Evolutionary conservation across 169 alveolate genomes (phyloP), one percentile per base, ranked within the genome.

Genomic region (Cystoisospora suis): DNA sequence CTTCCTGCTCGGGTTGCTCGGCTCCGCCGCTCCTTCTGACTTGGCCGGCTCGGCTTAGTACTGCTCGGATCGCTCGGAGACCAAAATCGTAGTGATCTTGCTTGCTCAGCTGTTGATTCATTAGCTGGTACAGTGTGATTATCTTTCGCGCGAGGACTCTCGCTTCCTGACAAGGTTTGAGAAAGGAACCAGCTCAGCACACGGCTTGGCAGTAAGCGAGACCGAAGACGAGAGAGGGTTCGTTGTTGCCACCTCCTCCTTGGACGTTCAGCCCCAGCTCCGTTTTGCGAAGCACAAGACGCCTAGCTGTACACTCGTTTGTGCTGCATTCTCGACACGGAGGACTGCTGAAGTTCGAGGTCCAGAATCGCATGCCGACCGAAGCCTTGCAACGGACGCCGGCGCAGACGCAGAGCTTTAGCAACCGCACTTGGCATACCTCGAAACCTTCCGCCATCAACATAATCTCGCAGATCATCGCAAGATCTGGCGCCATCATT

Each of bases 41-140:
- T 77, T 97, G 97, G 46, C 99, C 99, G 0, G 99, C 99, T 46
- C 98, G 98, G 93, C 97, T 98, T 89, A 98, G 95, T 88, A 97
- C 99, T 38, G 99, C 96, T 93, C 98, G 97, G 92, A 98, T 97
- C 91, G 99, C 98, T 87, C 99, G 96, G 53, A 98, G 97, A 77
- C 99, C 99, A 97, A 98, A 98, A 96, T 98, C 99, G 93, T 98
- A 98, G 93, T 98, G 99, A 91, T 95, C 96, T 95, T 98, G 97
- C 80, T 97, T 97, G 87, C 98, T 96, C 89, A 97, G 96, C 94
- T 98, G 97, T 93, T 97, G 97, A 65, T 95, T 94, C 98, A 97
- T 97, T 92, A 98, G 95, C 86, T 96, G 97, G 93, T 97, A 98
- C 12, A 97, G 96, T 2, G 98, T 95, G 61, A 97, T 98, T 92